A percentile compares a stretch with the other conserved stretches of the same genome.
Evolutionary conservation across 2,329 filamentous ascomycete species (phyloP).

Genomic region (Talaromyces rugulosus): DNA sequence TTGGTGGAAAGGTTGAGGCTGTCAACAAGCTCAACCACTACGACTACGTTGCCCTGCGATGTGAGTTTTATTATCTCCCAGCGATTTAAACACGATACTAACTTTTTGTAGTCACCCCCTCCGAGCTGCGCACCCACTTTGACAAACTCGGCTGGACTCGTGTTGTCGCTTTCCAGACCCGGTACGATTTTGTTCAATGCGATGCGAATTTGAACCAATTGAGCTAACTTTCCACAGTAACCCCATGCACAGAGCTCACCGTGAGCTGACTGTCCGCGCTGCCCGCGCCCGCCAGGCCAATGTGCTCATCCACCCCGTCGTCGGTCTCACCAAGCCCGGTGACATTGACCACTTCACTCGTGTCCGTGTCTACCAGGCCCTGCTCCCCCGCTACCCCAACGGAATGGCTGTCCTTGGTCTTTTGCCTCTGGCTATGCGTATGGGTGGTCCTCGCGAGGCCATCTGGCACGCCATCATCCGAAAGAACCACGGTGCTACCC

Average conservation of each 20-base stretch:
- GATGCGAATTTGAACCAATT: background rate
- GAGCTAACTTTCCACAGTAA: conserved; percentile 55
- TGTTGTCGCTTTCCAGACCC: conserved; percentile 98
- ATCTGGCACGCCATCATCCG: conserved; percentile 99
- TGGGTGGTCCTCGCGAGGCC: conserved; percentile 96
- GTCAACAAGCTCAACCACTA: conserved; percentile 96
- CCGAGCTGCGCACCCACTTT: conserved; percentile 92
- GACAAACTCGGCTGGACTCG: conserved; percentile 99
- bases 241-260: conserved; percentile 98
- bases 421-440: conserved; percentile 94
- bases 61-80: conserved; percentile 48
- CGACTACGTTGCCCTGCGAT: conserved; percentile 95
- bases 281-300: conserved; percentile 95
- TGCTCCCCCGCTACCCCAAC: conserved; percentile 95
- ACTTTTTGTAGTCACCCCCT: conserved; percentile 66
- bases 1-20: conserved; percentile 93
- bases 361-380: conserved; percentile 96
- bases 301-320: conserved; percentile 97
- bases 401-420: conserved; percentile 97
- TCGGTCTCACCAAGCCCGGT: conserved; percentile 96
- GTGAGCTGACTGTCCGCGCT: conserved; percentile 94
- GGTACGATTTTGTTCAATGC: conserved; percentile 20
- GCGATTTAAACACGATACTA: conserved; percentile 9
- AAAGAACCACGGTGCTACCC: conserved; percentile 98
- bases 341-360: conserved; percentile 99